Percentiles rank a stretch among this genome's conserved stretches.
Conservation (phyloP, 768 basidiomycete species). For the Lactarius hatsudake region DNA sequence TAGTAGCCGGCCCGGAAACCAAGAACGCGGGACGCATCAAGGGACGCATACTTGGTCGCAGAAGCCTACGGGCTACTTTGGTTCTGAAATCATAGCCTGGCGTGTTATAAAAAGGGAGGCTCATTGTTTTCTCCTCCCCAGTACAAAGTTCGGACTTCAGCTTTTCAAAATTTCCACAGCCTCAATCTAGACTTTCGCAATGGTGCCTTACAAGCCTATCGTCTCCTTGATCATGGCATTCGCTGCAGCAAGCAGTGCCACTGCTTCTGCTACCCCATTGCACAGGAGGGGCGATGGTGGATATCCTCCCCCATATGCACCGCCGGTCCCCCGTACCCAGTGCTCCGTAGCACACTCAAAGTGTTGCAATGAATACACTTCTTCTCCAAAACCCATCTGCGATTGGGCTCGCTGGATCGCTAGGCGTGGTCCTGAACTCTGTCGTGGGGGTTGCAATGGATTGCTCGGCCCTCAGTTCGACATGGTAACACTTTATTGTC, state of each 20-base stretch:
- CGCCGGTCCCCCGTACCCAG: neutral
- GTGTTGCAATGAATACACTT: neutral
- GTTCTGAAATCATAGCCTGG: neutral
- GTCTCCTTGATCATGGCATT: slow-evolving; percentile 5
- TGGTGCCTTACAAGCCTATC: slow-evolving; percentile 11
- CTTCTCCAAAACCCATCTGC: neutral
- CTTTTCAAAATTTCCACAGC: slow-evolving; percentile 1
- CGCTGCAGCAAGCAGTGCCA: neutral
- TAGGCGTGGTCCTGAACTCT: neutral
- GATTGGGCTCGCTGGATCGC: rapidly evolving
- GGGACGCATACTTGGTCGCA: neutral
- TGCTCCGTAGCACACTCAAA: neutral
- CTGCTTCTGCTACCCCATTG: slow-evolving; percentile 6
- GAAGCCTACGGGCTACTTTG: neutral
- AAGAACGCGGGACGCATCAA: neutral
- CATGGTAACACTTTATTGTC: slow-evolving; percentile 6
- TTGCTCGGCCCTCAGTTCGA: rapidly evolving
- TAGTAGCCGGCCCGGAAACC: neutral
- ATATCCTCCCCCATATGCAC: neutral
- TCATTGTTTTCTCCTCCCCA: neutral
- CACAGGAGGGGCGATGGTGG: slow-evolving; percentile 3
- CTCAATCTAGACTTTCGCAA: neutral
- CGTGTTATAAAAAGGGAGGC: slow-evolving; percentile 8
- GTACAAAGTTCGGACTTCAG: slow-evolving; percentile 11
- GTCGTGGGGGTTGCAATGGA: rapidly evolving